phyloP scores from a whole-genome alignment of 495 filamentous ascomycete genomes.

The Neurospora sp. region DNA sequence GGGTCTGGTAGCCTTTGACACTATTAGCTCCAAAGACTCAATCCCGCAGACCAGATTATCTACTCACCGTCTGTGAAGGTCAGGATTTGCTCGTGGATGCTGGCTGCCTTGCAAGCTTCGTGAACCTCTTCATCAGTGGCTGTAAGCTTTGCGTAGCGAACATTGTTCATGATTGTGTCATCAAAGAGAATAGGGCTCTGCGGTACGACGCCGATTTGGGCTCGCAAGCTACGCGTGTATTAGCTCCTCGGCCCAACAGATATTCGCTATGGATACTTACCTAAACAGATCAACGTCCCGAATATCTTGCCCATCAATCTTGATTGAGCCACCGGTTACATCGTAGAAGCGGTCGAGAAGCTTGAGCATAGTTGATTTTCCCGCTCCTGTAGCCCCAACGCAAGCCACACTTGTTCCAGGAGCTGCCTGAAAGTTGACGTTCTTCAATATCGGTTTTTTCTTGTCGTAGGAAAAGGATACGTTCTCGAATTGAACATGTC shows the following conservation, averaged over 20 bases:
- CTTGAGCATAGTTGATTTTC: slow-evolving; percentile 69
- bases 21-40: slow-evolving; percentile 5
- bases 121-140: slow-evolving; percentile 78
- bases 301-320: slow-evolving; percentile 69
- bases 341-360: slow-evolving; percentile 66
- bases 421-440: slow-evolving; percentile 49
- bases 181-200: slow-evolving; percentile 95
- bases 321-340: slow-evolving; percentile 48
- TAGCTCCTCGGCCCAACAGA: neutral
- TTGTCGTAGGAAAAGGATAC: slow-evolving; percentile 65
- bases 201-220: slow-evolving; percentile 69
- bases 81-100: slow-evolving; percentile 69
- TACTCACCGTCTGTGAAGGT: slow-evolving; percentile 45
- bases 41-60: neutral
- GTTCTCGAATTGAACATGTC: slow-evolving; percentile 52
- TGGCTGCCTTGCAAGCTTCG: slow-evolving; percentile 76
- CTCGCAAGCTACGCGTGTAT: slow-evolving; percentile 43
- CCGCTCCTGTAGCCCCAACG: slow-evolving; percentile 67
- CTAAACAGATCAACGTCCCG: slow-evolving; percentile 52
- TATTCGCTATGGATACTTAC: slow-evolving; percentile 16
- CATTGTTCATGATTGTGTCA: slow-evolving; percentile 86
- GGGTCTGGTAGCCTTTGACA: slow-evolving; percentile 40
- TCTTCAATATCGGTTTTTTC: slow-evolving; percentile 54
- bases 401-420: slow-evolving; percentile 60
- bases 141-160: slow-evolving; percentile 77